Evolutionary conservation across 306 rosid species (phyloP), one percentile per base, ranked within the genome.

Genomic region (Ormosia emarginata): DNA sequence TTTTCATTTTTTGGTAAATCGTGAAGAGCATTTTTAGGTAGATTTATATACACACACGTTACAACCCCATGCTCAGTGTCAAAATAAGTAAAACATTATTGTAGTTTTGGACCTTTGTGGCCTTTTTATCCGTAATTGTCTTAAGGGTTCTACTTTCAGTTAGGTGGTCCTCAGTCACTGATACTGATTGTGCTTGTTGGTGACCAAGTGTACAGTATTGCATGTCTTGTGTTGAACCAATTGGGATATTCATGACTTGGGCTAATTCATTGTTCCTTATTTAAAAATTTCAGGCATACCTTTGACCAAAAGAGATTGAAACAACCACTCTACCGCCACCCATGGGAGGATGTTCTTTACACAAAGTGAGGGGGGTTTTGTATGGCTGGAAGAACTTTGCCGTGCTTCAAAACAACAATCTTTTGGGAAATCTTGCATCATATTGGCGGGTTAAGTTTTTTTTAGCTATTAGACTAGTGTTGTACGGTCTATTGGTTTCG

Each of bases 231-330:
- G 58, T 79, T 55, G 71, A 84, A 79, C 49, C 12, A 56, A 18
- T 17, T 56, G 34, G 18, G 18, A 17, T 40, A 4, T 43, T 70
- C 18, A 44, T 6, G 56, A 53, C 75, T 71, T 58, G 15, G 4
- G 52, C 47, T 76, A 40, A 82, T 83, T 43, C 30, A 68, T 68
- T 63, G 11, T 79, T 39, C 73, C 62, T 57, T 56, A 17, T 32
- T 79, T 34, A 44, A 79, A 80, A 81, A 73, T 71, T 67, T 46
- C 89, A 94, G 98, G 90, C 98, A 94, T 79, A 90, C 95, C 15
- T 94, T 94, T 75, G 98, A 94, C 89, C 98, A 94, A 82, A 90
- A 90, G 97, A 94, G 98, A 82, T 83, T 94, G 93, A 94, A 94
- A 75, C 97, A 94, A 74, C 97, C 95, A 13, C 95, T 94, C 24